Base-by-base conservation (phyloP, 441 rosid genomes). In the Gossypium trilobum region DNA sequence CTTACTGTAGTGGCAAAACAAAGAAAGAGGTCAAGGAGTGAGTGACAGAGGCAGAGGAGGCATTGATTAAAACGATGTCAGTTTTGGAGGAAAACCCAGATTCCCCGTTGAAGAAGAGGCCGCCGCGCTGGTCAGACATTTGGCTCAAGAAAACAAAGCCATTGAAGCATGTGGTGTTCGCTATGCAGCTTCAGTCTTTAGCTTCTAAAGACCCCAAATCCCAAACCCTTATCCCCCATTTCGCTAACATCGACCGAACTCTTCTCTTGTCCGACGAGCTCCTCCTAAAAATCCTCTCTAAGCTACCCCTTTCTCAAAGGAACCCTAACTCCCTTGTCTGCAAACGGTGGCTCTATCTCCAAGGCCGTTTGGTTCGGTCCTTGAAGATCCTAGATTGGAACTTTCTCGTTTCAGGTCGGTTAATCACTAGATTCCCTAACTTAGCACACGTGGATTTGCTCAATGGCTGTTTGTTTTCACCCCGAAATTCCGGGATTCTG, bases 71-170 rank as follows among this genome's bases (percentile, higher is more conserved):
- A 60, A 73, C 75, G 42, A 92, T 89, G 96, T 84, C 91, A 59
- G 80, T 65, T 73, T 20, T 74, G 33, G 78, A 78, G 33, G 82
- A 79, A 78, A 80, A 77, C 69, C 80, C 86, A 19, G 74, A 77
- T 68, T 68, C 84, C 0, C 78, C 91, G 10, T 67, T 77, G 79
- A 85, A 76, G 85, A 84, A 81, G 80, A 84, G 82, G 64, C 62
- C 80, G 16, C 78, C 91, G 2, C 81, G 81, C 58, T 90, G 95
- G 98, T 89, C 96, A 0, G 83, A 86, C 62, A 74, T 87, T 58
- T 91, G 93, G 97, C 73, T 83, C 70, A 91, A 86, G 68, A 87
- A 79, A 58, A 73, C 90, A 29, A 74, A 86, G 44, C 85, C 92
- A 5, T 80, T 87, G 44, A 85, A 83, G 46, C 82, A 84, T 33